Evolutionary conservation across 163 green algal species (phyloP).

Genomic region (Smithsoniella earleae): DNA sequence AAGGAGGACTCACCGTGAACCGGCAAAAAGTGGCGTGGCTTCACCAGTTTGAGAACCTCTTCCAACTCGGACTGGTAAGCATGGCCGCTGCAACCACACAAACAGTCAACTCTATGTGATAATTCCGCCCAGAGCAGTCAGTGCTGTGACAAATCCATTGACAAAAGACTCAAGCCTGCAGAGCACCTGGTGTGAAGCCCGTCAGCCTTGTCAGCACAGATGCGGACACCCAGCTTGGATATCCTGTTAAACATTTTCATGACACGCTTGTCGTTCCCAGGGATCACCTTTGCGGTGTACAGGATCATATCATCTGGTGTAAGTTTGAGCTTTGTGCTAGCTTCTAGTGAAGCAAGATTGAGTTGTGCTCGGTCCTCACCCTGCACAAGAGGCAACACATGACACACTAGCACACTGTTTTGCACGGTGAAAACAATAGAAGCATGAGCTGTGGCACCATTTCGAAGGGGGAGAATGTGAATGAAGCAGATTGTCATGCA

Average conservation of each 20-base stretch:
- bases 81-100: conserved; percentile 40
- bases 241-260: conserved; percentile 95
- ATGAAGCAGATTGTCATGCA: too few species aligned
- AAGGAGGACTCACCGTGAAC: conserved; percentile 97
- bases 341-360: conserved; percentile 63
- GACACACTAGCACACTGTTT: too few species aligned
- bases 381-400: conserved; percentile 44
- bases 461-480: too few species aligned
- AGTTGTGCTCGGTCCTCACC: conserved; percentile 78
- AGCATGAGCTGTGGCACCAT: too few species aligned
- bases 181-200: conserved; percentile 74
- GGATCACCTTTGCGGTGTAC: conserved; percentile 90
- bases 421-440: too few species aligned
- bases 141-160: too few species aligned
- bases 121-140: too few species aligned
- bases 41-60: conserved; percentile 74
- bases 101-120: too few species aligned
- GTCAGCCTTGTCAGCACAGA: conserved; percentile 68
- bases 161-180: too few species aligned
- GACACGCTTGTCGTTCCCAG: conserved; percentile 90
- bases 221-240: conserved; percentile 57
- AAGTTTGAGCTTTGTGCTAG: conserved; percentile 70
- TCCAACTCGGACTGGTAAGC: conserved; percentile 69
- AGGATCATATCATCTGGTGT: conserved; percentile 68
- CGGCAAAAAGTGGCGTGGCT: conserved; percentile 89